Evolutionary conservation across 2,329 filamentous ascomycete species (phyloP), one percentile per base, ranked within the genome.

Genomic region (Hymenoscyphus infarciens): DNA sequence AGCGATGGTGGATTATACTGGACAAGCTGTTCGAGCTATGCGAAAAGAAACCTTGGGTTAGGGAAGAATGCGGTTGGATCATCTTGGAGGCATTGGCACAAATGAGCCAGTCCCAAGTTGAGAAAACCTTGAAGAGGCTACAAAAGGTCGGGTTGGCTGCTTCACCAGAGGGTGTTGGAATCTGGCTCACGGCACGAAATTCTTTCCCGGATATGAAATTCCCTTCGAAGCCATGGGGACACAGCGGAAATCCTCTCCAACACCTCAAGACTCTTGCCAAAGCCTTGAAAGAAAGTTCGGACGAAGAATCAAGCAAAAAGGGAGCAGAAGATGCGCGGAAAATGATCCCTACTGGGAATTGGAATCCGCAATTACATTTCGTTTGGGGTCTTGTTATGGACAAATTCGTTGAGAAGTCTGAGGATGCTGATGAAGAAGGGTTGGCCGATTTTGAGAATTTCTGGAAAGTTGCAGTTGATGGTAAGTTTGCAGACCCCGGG

Each of bases 401-500:
- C 0, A 79, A 82, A 63, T 86, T 82, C 66, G 67, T 79, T 29
- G 75, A 77, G 59, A 69, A 74, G 33, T 64, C 64, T 5, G 64
- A 67, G 33, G 61, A 68, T 1, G 70, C 74, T 5, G 73, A 75
- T 22, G 75, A 69, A 27, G 66, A 63, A 3, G 64, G 67, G 15
- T 67, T 64, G 35, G 61, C 71, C 0, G 75, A 82, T 25, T 92
- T 97, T 72, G 80, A 82, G 56, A 85, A 89, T 56, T 96, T 97
- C 73, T 98, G 94, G 93, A 85, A 85, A 49, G 87, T 91, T 54
- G 87, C 91, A 61, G 88, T 98, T 64, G 93, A 97, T 75, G 90
- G 90, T 92, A 76, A 79, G 87, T 63, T 25, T n/a, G 61, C 29
- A 52, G 6, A 25, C 22, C 8, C 19, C 25, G 0, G 29, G 13